Conservation (phyloP, 257 asterid species). For the Cynanchum wilfordii region DNA sequence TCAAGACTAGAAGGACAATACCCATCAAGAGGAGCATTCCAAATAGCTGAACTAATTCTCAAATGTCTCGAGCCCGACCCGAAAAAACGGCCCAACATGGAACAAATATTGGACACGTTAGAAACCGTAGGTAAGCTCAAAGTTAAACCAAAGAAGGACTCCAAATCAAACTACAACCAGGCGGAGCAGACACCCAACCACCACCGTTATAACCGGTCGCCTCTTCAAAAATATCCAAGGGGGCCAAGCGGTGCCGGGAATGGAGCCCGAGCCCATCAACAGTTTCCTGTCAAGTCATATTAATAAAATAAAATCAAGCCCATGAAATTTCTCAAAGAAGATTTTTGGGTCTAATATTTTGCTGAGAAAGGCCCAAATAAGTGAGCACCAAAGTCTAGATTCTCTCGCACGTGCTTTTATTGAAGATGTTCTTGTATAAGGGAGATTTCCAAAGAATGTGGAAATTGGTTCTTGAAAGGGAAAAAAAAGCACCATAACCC, state of each 20-base stretch:
- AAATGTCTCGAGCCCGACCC: constrained; percentile 70
- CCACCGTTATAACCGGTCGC: constrained; percentile 21
- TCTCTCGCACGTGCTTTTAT: background rate
- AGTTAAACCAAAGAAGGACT: constrained; percentile 25
- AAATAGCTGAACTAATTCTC: constrained; percentile 35
- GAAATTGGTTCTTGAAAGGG: background rate
- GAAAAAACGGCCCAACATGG: constrained; percentile 62
- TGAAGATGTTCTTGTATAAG: background rate
- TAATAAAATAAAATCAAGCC: constrained; percentile 6
- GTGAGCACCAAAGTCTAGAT: background rate
- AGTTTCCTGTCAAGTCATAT: constrained; percentile 14
- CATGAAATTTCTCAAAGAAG: background rate
- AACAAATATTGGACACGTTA: constrained; percentile 34
- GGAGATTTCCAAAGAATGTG: background rate
- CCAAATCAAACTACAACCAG: constrained; percentile 13
- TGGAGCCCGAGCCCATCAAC: constrained; percentile 6
- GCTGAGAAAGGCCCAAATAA: background rate
- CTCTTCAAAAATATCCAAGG: constrained; percentile 25
- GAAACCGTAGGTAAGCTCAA: constrained; percentile 30
- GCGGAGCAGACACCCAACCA: background rate
- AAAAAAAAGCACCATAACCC: too few relatives aligned
- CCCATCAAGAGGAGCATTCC: constrained; percentile 46
- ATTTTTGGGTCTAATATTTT: background rate
- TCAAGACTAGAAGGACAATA: constrained; percentile 54
- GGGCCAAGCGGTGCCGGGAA: constrained; percentile 5